phyloP scores from a whole-genome alignment of 306 rosid genomes.

The Lagenaria siceraria region DNA sequence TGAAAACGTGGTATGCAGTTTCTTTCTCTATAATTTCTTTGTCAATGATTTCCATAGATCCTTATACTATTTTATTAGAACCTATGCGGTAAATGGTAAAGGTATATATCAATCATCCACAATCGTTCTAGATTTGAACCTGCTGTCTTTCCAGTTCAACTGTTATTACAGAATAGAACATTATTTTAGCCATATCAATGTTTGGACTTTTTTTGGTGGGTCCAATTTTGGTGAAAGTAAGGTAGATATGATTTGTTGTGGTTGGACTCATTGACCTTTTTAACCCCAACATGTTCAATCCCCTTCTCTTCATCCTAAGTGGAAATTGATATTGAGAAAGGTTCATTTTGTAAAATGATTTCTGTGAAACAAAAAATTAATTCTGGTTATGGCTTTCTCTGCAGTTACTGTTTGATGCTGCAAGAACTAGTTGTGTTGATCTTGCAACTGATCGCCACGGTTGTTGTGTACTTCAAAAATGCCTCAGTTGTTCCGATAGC shows the following conservation, averaged over 20 bases:
- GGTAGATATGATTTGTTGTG: background rate
- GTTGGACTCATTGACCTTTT: background rate
- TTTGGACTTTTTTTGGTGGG: background rate
- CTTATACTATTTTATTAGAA: background rate
- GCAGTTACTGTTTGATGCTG: constrained; percentile 48
- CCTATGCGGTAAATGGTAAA: background rate
- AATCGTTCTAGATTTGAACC: too few species aligned
- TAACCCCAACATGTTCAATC: background rate
- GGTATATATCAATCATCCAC: background rate
- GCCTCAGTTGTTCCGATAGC: constrained; percentile 31
- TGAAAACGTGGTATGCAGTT: background rate
- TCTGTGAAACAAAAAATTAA: background rate
- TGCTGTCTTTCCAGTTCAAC: background rate
- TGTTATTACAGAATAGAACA: background rate
- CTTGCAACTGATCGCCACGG: constrained; percentile 50
- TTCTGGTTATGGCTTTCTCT: background rate
- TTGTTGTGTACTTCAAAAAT: constrained; percentile 52
- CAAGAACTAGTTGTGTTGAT: constrained; percentile 32
- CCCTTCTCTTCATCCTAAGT: background rate
- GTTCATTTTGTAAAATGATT: background rate
- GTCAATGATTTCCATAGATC: background rate
- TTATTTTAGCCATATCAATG: background rate
- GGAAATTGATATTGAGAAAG: background rate
- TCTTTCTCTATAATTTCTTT: background rate
- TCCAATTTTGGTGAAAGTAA: background rate